Conservation (phyloP, 2,329 filamentous ascomycete species). For the Cordyceps cateniannulata region DNA sequence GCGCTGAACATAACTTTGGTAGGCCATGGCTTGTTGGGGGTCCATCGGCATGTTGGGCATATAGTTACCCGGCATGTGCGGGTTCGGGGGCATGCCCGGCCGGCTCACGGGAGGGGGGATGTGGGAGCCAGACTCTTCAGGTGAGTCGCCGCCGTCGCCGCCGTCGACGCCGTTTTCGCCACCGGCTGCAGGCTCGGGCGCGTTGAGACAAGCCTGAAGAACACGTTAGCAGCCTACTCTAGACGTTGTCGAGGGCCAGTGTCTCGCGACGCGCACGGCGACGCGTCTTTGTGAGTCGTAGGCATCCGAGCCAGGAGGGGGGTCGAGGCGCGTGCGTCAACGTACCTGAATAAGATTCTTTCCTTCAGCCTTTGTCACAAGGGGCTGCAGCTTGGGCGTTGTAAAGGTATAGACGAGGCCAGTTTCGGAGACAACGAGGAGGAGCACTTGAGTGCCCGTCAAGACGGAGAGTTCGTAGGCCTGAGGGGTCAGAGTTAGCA, state of each 20-base stretch:
- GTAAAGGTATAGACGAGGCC: slow-evolving; percentile 95
- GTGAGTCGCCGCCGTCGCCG: slow-evolving; percentile 73
- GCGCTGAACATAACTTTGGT: slow-evolving; percentile 77
- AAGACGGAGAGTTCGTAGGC: slow-evolving; percentile 96
- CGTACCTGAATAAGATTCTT: slow-evolving; percentile 98
- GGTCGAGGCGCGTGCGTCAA: slow-evolving; percentile 1
- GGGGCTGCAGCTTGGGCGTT: slow-evolving; percentile 93
- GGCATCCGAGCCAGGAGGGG: too few species aligned
- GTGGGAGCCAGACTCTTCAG: slow-evolving; percentile 80
- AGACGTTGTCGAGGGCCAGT: not conserved
- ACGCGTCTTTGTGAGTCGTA: not conserved
- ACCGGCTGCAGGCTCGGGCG: slow-evolving; percentile 78
- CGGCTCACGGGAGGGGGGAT: slow-evolving; percentile 56
- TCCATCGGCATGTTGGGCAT: slow-evolving; percentile 62
- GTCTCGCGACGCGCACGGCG: not conserved
- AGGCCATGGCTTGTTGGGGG: slow-evolving; percentile 72
- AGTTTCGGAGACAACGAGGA: slow-evolving; percentile 91
- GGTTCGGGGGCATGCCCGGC: slow-evolving; percentile 59
- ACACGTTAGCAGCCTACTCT: slow-evolving; percentile 25
- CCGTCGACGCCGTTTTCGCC: slow-evolving; percentile 78
- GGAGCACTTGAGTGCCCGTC: slow-evolving; percentile 92
- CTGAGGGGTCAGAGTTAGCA: slow-evolving; percentile 46
- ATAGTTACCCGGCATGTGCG: slow-evolving; percentile 58
- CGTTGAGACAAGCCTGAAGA: slow-evolving; percentile 84
- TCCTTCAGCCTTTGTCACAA: slow-evolving; percentile 96